Evolutionary conservation across 2,329 filamentous ascomycete genomes (phyloP).

Genomic region (Aulographum hederae): DNA sequence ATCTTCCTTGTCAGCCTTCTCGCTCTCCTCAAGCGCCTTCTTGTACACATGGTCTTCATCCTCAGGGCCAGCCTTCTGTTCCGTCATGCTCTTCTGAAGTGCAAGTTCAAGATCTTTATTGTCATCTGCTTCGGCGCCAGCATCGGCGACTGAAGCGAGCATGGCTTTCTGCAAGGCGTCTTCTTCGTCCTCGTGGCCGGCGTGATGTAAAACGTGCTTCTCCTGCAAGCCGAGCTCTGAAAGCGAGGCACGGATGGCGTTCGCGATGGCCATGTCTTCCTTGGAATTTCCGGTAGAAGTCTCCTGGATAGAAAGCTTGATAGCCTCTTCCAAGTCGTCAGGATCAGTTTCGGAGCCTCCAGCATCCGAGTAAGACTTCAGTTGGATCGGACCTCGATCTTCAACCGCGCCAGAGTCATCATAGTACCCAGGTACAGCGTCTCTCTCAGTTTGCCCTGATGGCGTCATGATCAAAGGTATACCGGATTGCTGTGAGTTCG

Average conservation of each 20-base stretch:
- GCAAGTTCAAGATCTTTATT: conserved; percentile 25
- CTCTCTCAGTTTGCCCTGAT: background rate
- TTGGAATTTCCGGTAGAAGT: conserved; percentile 34
- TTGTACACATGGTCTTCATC: conserved; percentile 13
- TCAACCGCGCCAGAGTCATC: background rate
- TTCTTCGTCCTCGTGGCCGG: conserved; percentile 23
- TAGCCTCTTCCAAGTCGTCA: conserved; percentile 52
- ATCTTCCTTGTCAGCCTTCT: conserved; percentile 9
- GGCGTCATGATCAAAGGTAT: background rate
- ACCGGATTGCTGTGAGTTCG: too few species aligned
- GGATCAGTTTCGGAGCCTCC: conserved; percentile 22
- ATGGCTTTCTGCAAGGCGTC: conserved; percentile 31
- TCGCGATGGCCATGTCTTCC: conserved; percentile 55
- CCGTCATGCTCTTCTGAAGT: conserved; percentile 24
- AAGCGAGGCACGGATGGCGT: conserved; percentile 56
- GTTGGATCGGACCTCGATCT: background rate
- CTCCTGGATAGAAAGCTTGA: conserved; percentile 33
- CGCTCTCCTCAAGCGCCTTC: conserved; percentile 16
- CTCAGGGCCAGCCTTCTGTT: conserved; percentile 11
- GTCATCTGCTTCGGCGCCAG: conserved; percentile 16
- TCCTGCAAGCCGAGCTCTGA: conserved; percentile 30
- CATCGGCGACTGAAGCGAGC: conserved; percentile 28
- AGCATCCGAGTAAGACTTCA: conserved; percentile 5
- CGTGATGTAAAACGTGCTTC: too few species aligned
- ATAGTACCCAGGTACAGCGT: too few species aligned